A percentile compares a stretch with the other conserved stretches of the same genome.
Evolutionary conservation across 192 early-diverging fungal genomes (phyloP).

Genomic region (Obelidium mucronatum): DNA sequence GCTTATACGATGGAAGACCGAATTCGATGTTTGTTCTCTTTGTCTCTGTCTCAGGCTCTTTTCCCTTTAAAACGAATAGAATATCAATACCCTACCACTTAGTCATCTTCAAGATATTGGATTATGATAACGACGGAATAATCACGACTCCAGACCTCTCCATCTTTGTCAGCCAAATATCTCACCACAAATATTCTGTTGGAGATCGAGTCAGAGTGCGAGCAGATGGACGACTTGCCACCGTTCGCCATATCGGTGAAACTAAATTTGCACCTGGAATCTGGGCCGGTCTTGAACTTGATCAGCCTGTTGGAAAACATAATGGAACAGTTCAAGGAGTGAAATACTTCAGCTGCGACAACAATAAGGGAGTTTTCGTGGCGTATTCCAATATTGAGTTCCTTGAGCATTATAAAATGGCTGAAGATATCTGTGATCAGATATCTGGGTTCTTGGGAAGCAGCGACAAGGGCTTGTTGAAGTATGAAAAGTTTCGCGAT

Average conservation of each 20-base stretch:
- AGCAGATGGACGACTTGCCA: constrained; percentile 46
- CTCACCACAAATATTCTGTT: neutral
- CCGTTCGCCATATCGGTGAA: constrained; percentile 74
- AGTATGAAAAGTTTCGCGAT: constrained; percentile 12
- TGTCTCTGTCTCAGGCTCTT: too few relatives aligned
- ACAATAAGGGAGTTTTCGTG: constrained; percentile 33
- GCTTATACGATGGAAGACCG: constrained; percentile 13
- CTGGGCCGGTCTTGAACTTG: constrained; percentile 87
- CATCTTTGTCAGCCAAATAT: constrained; percentile 8
- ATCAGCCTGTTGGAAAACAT: constrained; percentile 45
- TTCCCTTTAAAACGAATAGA: too few relatives aligned
- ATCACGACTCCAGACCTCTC: constrained; percentile 23
- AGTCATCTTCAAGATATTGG: constrained; percentile 48
- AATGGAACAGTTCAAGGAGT: constrained; percentile 38
- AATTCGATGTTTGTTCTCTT: constrained; percentile 8
- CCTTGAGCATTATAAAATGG: neutral
- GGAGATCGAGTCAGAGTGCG: constrained; percentile 22
- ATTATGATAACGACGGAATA: constrained; percentile 31
- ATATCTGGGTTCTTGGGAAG: constrained; percentile 5
- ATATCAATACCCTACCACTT: neutral
- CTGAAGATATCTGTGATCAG: constrained; percentile 20
- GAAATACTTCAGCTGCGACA: constrained; percentile 32
- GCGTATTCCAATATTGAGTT: constrained; percentile 7
- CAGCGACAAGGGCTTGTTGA: neutral
- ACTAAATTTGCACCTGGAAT: constrained; percentile 78